phyloP scores from a whole-genome alignment of 768 basidiomycete species.

The Xerocomellus dryophilus region DNA sequence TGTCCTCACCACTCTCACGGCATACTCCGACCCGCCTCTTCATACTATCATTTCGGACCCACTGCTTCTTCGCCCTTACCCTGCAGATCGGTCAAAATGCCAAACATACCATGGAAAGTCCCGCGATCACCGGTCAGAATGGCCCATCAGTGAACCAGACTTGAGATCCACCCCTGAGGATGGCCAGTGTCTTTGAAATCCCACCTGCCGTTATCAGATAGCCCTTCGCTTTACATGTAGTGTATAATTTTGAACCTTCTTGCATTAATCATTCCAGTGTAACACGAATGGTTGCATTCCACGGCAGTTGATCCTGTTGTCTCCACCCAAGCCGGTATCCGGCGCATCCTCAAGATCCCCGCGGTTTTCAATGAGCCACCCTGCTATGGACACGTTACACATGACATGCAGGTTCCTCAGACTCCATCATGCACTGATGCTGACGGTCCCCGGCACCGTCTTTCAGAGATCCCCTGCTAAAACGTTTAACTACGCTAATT shows the following conservation, averaged over 20 bases:
- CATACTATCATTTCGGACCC: slow-evolving; percentile 1
- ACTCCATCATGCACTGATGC: background rate
- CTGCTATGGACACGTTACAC: background rate
- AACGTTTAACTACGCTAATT: slow-evolving; percentile 35
- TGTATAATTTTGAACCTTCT: background rate
- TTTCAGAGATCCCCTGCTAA: slow-evolving; percentile 22
- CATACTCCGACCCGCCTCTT: slow-evolving; percentile 5
- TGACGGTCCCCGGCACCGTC: slow-evolving; percentile 13
- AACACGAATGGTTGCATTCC: background rate
- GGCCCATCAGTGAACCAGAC: background rate
- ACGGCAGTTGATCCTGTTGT: slow-evolving; percentile 1
- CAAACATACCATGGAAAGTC: slow-evolving; percentile 15
- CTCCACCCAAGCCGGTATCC: background rate
- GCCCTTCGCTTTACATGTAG: background rate
- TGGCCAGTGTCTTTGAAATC: background rate
- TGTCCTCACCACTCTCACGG: slow-evolving; percentile 1
- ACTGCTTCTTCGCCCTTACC: slow-evolving; percentile 18
- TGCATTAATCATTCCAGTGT: background rate
- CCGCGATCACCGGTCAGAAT: slow-evolving; percentile 21
- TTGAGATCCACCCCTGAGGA: slow-evolving; percentile 1
- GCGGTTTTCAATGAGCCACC: background rate
- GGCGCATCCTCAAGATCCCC: background rate
- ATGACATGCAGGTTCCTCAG: background rate
- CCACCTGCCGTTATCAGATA: slow-evolving; percentile 17
- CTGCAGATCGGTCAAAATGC: slow-evolving; percentile 23